Evolutionary conservation across 805 yeast species (phyloP), one percentile per base, ranked within the genome.

Genomic region (Wickerhamia fluorescens): DNA sequence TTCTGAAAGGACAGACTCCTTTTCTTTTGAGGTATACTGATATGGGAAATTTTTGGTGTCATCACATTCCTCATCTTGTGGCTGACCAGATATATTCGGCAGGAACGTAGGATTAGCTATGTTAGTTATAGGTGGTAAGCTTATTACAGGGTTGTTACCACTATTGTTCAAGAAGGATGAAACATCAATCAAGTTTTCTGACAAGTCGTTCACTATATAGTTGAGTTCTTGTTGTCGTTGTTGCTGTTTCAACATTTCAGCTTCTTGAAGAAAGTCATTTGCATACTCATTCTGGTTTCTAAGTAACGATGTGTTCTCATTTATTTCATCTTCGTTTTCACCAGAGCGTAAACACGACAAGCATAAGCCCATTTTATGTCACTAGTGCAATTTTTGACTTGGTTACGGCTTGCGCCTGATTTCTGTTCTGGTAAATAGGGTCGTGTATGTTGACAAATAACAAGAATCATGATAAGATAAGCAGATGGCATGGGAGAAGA

Each of bases 351-450:
- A 50, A 38, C 75, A 69, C 11, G 75, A 69, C 23, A 68, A 49
- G 42, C 75, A 69, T 29, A 53, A 37, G 20, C 75, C 75, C 75
- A 69, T 69, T 18, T 13, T 27, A 10, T n/a, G n/a, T n/a, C n/a
- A n/a, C n/a, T n/a, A n/a, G 24, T 14, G 14, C 11, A 19, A 8
- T 19, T n/a, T n/a, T n/a, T n/a, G n/a, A n/a, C n/a, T n/a, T n/a
- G n/a, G n/a, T n/a, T n/a, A n/a, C n/a, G n/a, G n/a, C n/a, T n/a
- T n/a, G n/a, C n/a, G n/a, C n/a, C n/a, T n/a, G n/a, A n/a, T n/a
- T n/a, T n/a, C n/a, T n/a, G n/a, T n/a, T n/a, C n/a, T n/a, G n/a
- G n/a, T n/a, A n/a, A n/a, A n/a, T n/a, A n/a, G n/a, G n/a, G n/a
- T n/a, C n/a, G n/a, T n/a, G n/a, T n/a, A n/a, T n/a, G n/a, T n/a